Percentiles rank a stretch among this genome's conserved stretches.
phyloP scores from a whole-genome alignment of 1,284 basidiomycete genomes.

The Ceratobasidium sp. region DNA sequence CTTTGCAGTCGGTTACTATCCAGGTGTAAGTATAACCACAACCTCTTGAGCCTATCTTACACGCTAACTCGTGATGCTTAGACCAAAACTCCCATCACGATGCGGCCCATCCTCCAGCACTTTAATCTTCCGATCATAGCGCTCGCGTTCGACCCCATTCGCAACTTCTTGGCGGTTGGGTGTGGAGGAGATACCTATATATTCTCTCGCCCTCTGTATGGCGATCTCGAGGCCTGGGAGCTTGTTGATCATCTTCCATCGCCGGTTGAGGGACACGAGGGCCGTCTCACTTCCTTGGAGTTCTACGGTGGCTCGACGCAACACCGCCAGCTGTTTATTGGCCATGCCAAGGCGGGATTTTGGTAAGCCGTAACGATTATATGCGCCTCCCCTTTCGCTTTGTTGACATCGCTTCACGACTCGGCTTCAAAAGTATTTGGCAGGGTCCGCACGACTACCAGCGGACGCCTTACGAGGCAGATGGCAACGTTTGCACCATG shows the following conservation, averaged over 20 bases:
- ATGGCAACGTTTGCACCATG: background rate
- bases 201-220: background rate
- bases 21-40: background rate
- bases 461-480: background rate
- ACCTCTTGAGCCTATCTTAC: background rate
- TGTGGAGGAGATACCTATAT: background rate
- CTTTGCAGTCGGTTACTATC: background rate
- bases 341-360: constrained; percentile 4
- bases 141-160: background rate
- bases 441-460: background rate
- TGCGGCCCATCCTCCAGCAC: background rate
- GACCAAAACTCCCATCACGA: background rate
- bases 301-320: background rate
- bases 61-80: background rate
- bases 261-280: background rate
- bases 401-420: background rate
- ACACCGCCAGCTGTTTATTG: background rate
- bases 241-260: background rate
- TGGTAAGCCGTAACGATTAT: background rate
- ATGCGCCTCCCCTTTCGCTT: background rate
- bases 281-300: background rate
- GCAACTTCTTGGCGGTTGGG: background rate
- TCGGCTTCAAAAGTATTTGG: background rate
- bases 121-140: background rate
- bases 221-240: background rate